Evolutionary conservation across 2,329 filamentous ascomycete species (phyloP), one percentile per base, ranked within the genome.

Genomic region (Stagonosporopsis tanaceti): DNA sequence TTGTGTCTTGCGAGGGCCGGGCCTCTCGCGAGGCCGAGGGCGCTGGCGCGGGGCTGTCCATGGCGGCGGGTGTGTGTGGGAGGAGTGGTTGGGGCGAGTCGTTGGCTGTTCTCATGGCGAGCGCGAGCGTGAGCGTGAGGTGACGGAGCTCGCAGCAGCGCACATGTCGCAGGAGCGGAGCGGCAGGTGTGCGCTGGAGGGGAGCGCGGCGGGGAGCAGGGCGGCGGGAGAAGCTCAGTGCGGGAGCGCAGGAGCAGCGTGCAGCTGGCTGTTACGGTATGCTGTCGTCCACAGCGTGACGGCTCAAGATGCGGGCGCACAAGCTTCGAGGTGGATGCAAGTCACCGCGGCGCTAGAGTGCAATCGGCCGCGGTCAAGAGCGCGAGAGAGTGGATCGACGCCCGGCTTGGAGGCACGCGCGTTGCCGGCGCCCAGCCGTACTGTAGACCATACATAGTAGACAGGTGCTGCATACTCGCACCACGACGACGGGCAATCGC

Each of bases 51-150:
- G 59, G 45, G 57, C 47, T 59, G 34, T 69, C 65, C 68, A 69
- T 70, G 52, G 59, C 54, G 34, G 55, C 47, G 7, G 55, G 59
- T 27, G 68, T 63, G 25, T 27, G 25, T 27, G 25, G 8, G 25
- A 8, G 6, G 25, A 27, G 25, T 27, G 25, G 25, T 27, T 27
- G 25, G 25, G 25, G 6, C 25, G 25, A 8, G 25, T 2, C 25
- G 25, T 2, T 6, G 52, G 64, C 60, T 32, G 64, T 70, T 67
- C 70, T 73, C 74, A 74, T 74, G 59, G 60, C 61, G 68, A 63
- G 62, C 60, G 59, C 57, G 60, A 50, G 20, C 20, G 20, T 20
- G 20, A 20, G 60, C 52, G 62, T 62, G 70, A 50, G 50, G 61
- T 60, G 59, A 63, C 56, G 59, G 60, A 57, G 47, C 59, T 59